Base-by-base conservation (phyloP, 139 green algal species). In the Axilococcus clingmanii region DNA sequence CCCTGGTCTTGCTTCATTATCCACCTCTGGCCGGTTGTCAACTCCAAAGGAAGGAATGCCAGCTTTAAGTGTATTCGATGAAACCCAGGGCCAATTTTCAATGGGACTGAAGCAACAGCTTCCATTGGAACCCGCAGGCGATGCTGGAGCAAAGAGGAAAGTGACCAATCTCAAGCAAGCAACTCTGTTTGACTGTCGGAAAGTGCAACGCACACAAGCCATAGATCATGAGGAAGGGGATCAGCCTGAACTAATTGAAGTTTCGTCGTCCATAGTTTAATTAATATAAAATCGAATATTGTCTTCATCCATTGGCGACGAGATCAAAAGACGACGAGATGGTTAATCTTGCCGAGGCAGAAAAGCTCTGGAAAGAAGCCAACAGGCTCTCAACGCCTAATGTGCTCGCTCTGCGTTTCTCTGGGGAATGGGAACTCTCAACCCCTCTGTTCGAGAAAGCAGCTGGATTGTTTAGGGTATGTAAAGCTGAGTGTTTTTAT, bases 391-490 rank as follows among this genome's bases (percentile, higher is more conserved):
- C 63, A 19, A 49, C 34, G 14, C 82, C 82, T 23, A 76, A 55
- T 5, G 17, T 91, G 15, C 31, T 90, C 12, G 55, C 71, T 8
- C 48, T 89, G 5, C 69, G 80, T 0, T 36, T 91, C 7, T 81
- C 80, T 40, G 66, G 74, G 3, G 78, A 87, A 42, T 89, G 83
- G 83, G 69, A 82, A 27, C 40, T 46, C 4, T 78, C 81, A 3
- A 76, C 68, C n/a, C 80, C 82, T 6, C 37, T 90, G 24, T 79
- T 77, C 34, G 82, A 91, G 30, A 61, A 57, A 2, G 84, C 84
- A 2, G 79, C 74, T 19, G 24, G 74, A 17, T 34, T 77, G 3
- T 93, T 75, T 58, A 86, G 77, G 70, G 80, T 87, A 44, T 6
- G 56, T 8, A 17, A 49, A 12, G 9, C 41, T 23, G 9, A 45